Percentiles rank a stretch among this genome's conserved stretches.
Evolutionary conservation across 805 yeast genomes (phyloP).

Genomic region (Suhomyces prunicola): DNA sequence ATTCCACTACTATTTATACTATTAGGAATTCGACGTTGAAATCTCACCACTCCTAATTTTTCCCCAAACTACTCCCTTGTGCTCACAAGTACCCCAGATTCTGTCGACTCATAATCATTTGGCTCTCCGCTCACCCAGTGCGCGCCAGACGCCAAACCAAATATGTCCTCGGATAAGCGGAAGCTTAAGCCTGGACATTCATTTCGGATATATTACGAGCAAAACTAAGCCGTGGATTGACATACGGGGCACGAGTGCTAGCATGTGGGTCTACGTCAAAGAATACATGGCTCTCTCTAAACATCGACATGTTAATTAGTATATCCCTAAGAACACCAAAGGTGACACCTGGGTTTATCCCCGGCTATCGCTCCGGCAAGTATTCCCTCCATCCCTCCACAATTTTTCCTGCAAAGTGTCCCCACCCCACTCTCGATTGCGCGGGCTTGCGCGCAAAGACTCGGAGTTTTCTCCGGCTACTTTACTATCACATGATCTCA

Average conservation of each 20-base stretch:
- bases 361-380: not conserved
- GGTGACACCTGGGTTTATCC: not conserved
- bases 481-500: not conserved
- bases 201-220: not conserved
- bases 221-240: not conserved
- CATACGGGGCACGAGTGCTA: not conserved
- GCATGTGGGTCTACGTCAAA: not conserved
- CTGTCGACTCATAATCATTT: not conserved
- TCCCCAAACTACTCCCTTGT: not conserved
- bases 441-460: not conserved
- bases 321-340: not conserved
- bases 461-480: conserved; percentile 1
- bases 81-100: conserved; percentile 7
- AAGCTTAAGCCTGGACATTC: not conserved
- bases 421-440: not conserved
- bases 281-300: not conserved
- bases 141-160: not conserved
- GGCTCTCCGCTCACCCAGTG: conserved; percentile 6
- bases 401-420: not conserved
- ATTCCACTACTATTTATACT: conserved; percentile 1
- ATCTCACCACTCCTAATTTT: not conserved
- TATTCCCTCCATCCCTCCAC: not conserved
- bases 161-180: conserved; percentile 6
- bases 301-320: not conserved
- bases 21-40: not conserved